Evolutionary conservation across 768 basidiomycete genomes (phyloP).

Genomic region (Lentinula boryana): DNA sequence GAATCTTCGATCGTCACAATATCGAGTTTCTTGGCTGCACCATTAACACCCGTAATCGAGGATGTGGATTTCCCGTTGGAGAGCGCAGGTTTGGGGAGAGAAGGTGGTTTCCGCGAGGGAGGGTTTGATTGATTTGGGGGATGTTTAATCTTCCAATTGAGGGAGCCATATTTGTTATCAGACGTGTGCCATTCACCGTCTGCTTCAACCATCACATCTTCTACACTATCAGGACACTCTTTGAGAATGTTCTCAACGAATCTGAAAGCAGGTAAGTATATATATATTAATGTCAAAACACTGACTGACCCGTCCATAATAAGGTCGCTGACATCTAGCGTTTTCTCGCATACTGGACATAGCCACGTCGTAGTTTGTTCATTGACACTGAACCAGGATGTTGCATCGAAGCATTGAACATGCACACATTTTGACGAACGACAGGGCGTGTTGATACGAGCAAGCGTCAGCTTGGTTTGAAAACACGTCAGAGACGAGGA

Average conservation of each 20-base stretch:
- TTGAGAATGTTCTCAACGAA: slow-evolving; percentile 86
- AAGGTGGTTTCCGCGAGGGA: slow-evolving; percentile 28
- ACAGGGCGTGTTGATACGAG: slow-evolving; percentile 78
- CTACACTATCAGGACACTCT: slow-evolving; percentile 69
- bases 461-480: slow-evolving; percentile 61
- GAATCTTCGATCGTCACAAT: slow-evolving; percentile 68
- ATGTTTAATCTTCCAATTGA: slow-evolving; percentile 60
- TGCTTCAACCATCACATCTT: slow-evolving; percentile 91
- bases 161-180: slow-evolving; percentile 79
- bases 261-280: slow-evolving; percentile 30
- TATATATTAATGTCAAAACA: neutral
- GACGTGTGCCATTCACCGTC: slow-evolving; percentile 95
- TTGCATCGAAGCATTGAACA: slow-evolving; percentile 92
- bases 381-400: slow-evolving; percentile 92
- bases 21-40: slow-evolving; percentile 40
- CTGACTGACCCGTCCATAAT: slow-evolving; percentile 84
- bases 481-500: neutral
- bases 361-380: slow-evolving; percentile 94
- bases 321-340: slow-evolving; percentile 72
- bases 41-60: slow-evolving; percentile 23
- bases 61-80: slow-evolving; percentile 19
- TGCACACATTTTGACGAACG: slow-evolving; percentile 88
- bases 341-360: slow-evolving; percentile 89
- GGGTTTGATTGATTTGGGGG: slow-evolving; percentile 23
- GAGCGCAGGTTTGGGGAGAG: slow-evolving; percentile 8